Base-by-base conservation (phyloP, 345 rosid genomes). In the Geranium rotundifolium region DNA sequence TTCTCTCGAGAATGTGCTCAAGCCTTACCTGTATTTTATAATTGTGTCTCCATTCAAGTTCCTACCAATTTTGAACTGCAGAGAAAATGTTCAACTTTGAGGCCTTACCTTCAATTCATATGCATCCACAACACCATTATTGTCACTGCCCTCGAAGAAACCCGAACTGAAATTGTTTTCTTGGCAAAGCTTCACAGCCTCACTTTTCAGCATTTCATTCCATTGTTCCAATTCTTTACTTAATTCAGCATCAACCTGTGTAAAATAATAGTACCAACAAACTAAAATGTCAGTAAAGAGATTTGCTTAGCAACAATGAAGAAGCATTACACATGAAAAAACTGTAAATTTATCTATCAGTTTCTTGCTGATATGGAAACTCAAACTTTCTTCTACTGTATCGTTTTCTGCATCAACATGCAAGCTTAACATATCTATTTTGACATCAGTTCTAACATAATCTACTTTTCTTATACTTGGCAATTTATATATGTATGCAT, bases 1-100 rank as follows among this genome's bases (percentile, higher is more conserved):
- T 86, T 77, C 99, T 88, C 76, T 90, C 97, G 69, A 90, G 95
- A 68, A 90, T 85, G 74, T 93, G 99, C 72, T 93, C 99, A 46
- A 93, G 90, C 77, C 99, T 85, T 64, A 93, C 84, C 99, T 93
- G 83, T 65, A 73, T 63, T 39, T 72, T 54, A 58, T 0, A 17
- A 23, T 4, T 9, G 50, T 6, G 50, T 5, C 50, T 41, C 7
- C 41, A 34, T 34, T 34, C 41, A 34, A 34, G 8, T 34, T 3
- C 5, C 41, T n/a, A n/a, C n/a, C n/a, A n/a, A n/a, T n/a, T n/a
- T n/a, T n/a, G n/a, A n/a, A n/a, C n/a, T n/a, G n/a, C n/a, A n/a
- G n/a, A 34, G 41, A 34, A 34, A 34, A 34, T 34, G 8, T 34
- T 34, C 41, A 4, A 16, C 50, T 5, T 4, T 41, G 1, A 17